Evolutionary conservation across 257 asterid genomes (phyloP), one percentile per base, ranked within the genome.

Genomic region (Haberlea rhodopensis): DNA sequence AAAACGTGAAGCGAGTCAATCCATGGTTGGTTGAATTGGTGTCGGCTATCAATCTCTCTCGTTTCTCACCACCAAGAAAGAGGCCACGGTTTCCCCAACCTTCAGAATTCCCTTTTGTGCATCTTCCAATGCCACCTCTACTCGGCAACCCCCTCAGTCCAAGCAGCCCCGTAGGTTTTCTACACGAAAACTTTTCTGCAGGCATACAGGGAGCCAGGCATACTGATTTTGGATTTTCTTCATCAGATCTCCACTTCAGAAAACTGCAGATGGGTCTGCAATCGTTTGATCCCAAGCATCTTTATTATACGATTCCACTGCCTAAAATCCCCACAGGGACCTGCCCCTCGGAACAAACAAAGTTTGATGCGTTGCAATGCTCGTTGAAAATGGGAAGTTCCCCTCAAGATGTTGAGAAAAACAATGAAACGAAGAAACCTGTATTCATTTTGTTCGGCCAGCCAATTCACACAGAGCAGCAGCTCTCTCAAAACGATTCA

Each of bases 191-290:
- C 79, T 72, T 80, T 28, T 70, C 84, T 75, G 75, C 96, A 74
- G 94, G 95, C 76, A 69, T 86, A 82, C 96, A 88, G 96, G 96
- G 96, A 86, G 87, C 95, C 96, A 88, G 96, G 96, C 96, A 86
- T 76, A 72, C 85, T 69, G 88, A 75, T 20, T 76, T 73, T 23
- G 79, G 81, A 71, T 66, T 72, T 59, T 59, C 80, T 15, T 66
- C 85, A 18, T 29, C 81, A 20, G 85, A 84, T 69, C 77, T 74
- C 69, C 87, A 71, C 25, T 66, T 71, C 76, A 76, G 77, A 77
- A 82, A 75, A 62, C 80, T 83, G 75, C 90, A 76, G 66, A 31
- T 69, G 24, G 84, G 82, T 43, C 75, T 69, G 57, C 79, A 74
- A 31, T 85, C 88, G 1, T 76, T 79, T 15, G 77, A 78, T 72